A percentile compares a stretch with the other conserved stretches of the same genome.
Evolutionary conservation across 345 rosid genomes (phyloP).

Genomic region (Salix exigua): DNA sequence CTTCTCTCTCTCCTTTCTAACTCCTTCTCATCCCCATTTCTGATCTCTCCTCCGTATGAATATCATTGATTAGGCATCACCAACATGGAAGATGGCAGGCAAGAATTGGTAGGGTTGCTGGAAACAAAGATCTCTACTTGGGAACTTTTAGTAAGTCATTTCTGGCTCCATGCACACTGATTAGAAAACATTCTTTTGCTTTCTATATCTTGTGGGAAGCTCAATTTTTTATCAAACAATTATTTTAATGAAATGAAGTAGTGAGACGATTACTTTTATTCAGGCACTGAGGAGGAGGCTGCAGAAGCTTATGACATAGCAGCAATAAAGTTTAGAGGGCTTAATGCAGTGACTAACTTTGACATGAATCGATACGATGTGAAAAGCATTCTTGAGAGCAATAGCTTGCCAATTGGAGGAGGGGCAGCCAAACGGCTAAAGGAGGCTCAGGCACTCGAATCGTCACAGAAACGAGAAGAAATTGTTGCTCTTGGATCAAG

Average conservation of each 20-base stretch:
- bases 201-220: background rate
- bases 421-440: conserved; percentile 93
- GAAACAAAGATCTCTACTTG: conserved; percentile 96
- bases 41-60: background rate
- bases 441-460: conserved; percentile 96
- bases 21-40: background rate
- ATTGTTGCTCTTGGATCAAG: conserved; percentile 74
- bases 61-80: conserved; percentile 61
- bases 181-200: background rate
- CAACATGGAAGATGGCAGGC: conserved; percentile 99
- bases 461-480: conserved; percentile 77
- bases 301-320: conserved; percentile 99
- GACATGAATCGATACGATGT: conserved; percentile 96
- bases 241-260: background rate
- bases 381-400: conserved; percentile 93
- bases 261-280: background rate
- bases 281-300: conserved; percentile 98
- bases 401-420: conserved; percentile 88
- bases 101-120: conserved; percentile 97
- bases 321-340: conserved; percentile 90
- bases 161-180: background rate
- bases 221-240: background rate
- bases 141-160: conserved; percentile 88
- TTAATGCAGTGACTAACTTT: conserved; percentile 89
- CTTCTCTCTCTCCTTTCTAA: background rate